Percentiles rank a stretch among this genome's conserved stretches.
Conservation (phyloP, 2,329 filamentous ascomycete genomes). For the Dactylellina cionopaga region DNA sequence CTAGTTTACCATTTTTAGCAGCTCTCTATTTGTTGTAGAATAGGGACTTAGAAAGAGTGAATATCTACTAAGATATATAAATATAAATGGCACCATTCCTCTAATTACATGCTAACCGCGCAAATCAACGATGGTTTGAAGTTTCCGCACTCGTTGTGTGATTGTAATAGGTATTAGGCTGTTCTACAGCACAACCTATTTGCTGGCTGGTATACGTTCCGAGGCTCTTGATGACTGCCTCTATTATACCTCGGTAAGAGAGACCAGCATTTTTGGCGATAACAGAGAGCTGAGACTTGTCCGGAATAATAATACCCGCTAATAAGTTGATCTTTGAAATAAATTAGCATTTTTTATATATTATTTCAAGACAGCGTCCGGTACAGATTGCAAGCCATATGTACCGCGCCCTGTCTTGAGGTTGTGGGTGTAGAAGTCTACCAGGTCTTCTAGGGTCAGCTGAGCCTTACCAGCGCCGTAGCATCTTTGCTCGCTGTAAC, state of each 20-base stretch:
- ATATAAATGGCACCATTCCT: too few relatives aligned
- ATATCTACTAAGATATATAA: too few relatives aligned
- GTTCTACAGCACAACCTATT: too few relatives aligned
- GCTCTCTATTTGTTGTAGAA: too few relatives aligned
- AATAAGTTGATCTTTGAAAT: slow-evolving; percentile 8
- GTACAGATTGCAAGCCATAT: background rate
- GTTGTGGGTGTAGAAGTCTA: slow-evolving; percentile 12
- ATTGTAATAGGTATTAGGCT: too few relatives aligned
- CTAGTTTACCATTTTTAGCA: too few relatives aligned
- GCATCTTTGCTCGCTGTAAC: too few relatives aligned
- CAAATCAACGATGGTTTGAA: too few relatives aligned
- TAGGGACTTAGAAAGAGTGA: too few relatives aligned
- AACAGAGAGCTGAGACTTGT: background rate
- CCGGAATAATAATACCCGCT: background rate
- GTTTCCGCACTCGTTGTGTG: too few relatives aligned
- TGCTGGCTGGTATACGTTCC: slow-evolving; percentile 6
- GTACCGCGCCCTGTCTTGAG: background rate
- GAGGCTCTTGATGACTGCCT: background rate
- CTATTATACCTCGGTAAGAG: slow-evolving; percentile 3
- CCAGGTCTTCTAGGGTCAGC: background rate
- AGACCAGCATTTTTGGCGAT: slow-evolving; percentile 10
- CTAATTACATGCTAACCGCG: too few relatives aligned
- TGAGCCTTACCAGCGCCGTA: too few relatives aligned
- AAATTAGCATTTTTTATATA: background rate
- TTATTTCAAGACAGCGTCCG: background rate